Evolutionary conservation across 768 basidiomycete species (phyloP), one percentile per base, ranked within the genome.

Genomic region (Hygrocybe punicea): DNA sequence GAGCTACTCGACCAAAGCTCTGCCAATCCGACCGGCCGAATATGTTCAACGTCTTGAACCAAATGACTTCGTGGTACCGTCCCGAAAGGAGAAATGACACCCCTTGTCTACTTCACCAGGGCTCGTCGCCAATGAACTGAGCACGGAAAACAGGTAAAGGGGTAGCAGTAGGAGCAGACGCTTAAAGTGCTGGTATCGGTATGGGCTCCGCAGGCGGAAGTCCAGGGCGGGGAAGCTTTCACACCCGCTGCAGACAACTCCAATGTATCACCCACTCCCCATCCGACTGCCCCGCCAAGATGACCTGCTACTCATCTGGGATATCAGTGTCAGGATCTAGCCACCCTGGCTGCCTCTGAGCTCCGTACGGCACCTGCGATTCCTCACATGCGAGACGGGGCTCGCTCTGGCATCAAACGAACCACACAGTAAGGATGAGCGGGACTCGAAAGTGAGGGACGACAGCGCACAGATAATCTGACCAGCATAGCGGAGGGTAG

Each of bases 1-100:
- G 19, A 91, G 72, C 69, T 93, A 84, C 68, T 91, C 88, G 3
- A 92, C n/a, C 85, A 64, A 93, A 93, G 69, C 89, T 91, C 11
- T 69, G 75, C 9, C 88, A 73, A 64, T 89, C 84, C 1, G 84
- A 84, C 1, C 64, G 87, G 33, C 86, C 86, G 6, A 83, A 85
- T 62, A 87, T 84, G 53, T 86, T 85, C 49, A 92, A 76, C 63
- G 74, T 84, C 69, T 79, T 72, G 53, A 93, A 63, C 92, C 90
- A 58, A 92, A 93, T 1, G 84, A 87, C 63, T 81, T 86, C 73
- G 85, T 89, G 0, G 89, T 91, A 60, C 86, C 82, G 54, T 85
- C 84, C 11, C 82, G n/a, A n/a, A n/a, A 84, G 0, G 77, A 77
- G 11, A 75, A 72, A 37, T 66, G 53, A 2, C 59, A 75, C 21